phyloP scores from a whole-genome alignment of 257 asterid genomes.

The Coffea eugenioides region DNA sequence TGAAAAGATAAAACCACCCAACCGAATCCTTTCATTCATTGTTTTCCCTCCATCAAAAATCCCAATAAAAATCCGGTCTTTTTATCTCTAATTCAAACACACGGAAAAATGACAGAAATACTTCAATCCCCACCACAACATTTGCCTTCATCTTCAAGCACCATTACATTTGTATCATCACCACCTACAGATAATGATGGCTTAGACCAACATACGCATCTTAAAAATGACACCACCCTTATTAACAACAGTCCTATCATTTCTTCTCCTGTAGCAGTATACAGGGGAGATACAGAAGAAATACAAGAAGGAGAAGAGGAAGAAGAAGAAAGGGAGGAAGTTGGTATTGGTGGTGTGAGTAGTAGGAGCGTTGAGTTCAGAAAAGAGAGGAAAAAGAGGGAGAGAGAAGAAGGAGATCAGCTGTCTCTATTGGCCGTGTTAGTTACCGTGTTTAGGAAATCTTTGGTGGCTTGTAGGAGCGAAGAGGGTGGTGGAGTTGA shows the following conservation, averaged over 20 bases:
- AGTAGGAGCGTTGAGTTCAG: background rate
- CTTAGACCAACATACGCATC: conserved; percentile 40
- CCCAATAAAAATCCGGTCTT: conserved; percentile 11
- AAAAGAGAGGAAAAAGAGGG: conserved; percentile 32
- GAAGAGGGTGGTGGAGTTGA: conserved; percentile 23
- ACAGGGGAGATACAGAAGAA: conserved; percentile 29
- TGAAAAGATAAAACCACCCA: conserved; percentile 18
- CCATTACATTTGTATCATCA: conserved; percentile 31
- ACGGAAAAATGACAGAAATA: conserved; percentile 48
- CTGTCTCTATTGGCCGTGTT: too few relatives aligned
- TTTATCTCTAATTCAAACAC: background rate
- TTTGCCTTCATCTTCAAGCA: conserved; percentile 55
- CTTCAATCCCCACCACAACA: conserved; percentile 48
- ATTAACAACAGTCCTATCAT: conserved; percentile 16
- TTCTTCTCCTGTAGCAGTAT: conserved; percentile 29
- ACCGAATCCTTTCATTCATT: conserved; percentile 41
- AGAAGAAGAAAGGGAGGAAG: conserved; percentile 4
- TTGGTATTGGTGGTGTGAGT: conserved; percentile 9
- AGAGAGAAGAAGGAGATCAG: conserved; percentile 27
- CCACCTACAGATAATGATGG: conserved; percentile 47
- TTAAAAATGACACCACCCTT: conserved; percentile 2
- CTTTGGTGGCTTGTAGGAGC: conserved; percentile 42
- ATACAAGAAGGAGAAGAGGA: conserved; percentile 22
- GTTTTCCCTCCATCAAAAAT: conserved; percentile 17
- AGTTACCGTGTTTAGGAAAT: conserved; percentile 36